Percentiles rank a stretch among this genome's conserved stretches.
Evolutionary conservation across 371 early-diverging fungal genomes (phyloP).

Genomic region (Lichtheimia ramosa): DNA sequence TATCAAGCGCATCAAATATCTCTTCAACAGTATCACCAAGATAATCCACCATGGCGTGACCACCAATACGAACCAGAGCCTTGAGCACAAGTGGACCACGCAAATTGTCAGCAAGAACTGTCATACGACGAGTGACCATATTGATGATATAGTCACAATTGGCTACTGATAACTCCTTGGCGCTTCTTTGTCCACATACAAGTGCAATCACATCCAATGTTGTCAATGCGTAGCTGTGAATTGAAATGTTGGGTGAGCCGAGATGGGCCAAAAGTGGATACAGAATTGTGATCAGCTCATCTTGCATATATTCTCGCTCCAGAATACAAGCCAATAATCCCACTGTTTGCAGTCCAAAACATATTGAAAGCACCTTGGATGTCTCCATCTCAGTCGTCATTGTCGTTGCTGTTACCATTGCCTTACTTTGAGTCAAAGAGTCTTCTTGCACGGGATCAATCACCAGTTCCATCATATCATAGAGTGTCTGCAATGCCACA

Average conservation of each 20-base stretch:
- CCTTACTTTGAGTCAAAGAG: background rate
- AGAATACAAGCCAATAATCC: slow-evolving; percentile 26
- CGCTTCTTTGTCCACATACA: slow-evolving; percentile 25
- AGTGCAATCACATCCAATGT: slow-evolving; percentile 38
- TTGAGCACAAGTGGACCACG: slow-evolving; percentile 56
- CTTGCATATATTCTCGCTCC: slow-evolving; percentile 17
- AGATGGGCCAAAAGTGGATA: slow-evolving; percentile 60
- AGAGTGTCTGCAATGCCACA: slow-evolving; percentile 18
- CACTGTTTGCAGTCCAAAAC: slow-evolving; percentile 31
- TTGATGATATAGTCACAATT: slow-evolving; percentile 72
- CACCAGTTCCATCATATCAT: slow-evolving; percentile 20
- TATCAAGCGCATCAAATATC: slow-evolving; percentile 60
- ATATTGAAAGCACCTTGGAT: slow-evolving; percentile 26
- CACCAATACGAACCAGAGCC: slow-evolving; percentile 55
- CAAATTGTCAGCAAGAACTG: slow-evolving; percentile 39
- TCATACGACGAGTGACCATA: slow-evolving; percentile 49
- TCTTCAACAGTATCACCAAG: slow-evolving; percentile 62
- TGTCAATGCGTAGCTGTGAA: slow-evolving; percentile 40
- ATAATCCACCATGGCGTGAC: slow-evolving; percentile 42
- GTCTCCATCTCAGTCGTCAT: slow-evolving; percentile 4
- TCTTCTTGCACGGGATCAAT: slow-evolving; percentile 6
- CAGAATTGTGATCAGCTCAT: slow-evolving; percentile 52
- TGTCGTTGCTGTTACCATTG: slow-evolving; percentile 5
- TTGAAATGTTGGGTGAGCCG: slow-evolving; percentile 40
- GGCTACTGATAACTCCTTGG: slow-evolving; percentile 40